Evolutionary conservation across 805 yeast genomes (phyloP).

Genomic region (Barnettozyma populi): DNA sequence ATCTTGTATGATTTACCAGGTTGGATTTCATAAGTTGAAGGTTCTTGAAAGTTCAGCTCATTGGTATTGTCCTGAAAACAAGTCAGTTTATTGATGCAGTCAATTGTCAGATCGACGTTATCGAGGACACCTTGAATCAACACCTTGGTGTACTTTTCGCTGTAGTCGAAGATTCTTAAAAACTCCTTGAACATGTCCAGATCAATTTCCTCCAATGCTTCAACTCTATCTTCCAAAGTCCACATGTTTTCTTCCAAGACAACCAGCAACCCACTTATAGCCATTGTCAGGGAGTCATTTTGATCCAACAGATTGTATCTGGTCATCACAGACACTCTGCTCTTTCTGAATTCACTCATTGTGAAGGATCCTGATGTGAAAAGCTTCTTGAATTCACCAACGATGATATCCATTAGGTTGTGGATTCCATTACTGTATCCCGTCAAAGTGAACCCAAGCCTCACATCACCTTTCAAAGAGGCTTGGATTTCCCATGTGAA

Average conservation of each 20-base stretch:
- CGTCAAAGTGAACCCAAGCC: constrained; percentile 44
- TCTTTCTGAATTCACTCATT: constrained; percentile 37
- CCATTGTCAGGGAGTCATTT: constrained; percentile 41
- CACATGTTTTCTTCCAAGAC: constrained; percentile 53
- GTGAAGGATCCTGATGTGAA: constrained; percentile 11
- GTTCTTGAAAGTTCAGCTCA: constrained; percentile 15
- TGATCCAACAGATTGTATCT: constrained; percentile 40
- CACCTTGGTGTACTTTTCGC: constrained; percentile 32
- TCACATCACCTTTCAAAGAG: constrained; percentile 47
- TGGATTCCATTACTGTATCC: constrained; percentile 45
- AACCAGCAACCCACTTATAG: constrained; percentile 44
- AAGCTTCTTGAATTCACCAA: constrained; percentile 27
- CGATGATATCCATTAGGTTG: constrained; percentile 30
- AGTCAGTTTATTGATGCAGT: constrained; percentile 24
- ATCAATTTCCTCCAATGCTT: constrained; percentile 48
- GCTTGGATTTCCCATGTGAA: constrained; percentile 54
- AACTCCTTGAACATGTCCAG: constrained; percentile 29
- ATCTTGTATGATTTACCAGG: constrained; percentile 32
- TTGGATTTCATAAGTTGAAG: constrained; percentile 36
- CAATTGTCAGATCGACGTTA: constrained; percentile 20
- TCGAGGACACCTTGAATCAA: constrained; percentile 48
- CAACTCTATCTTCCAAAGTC: constrained; percentile 48
- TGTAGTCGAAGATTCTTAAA: constrained; percentile 24
- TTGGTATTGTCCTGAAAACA: constrained; percentile 19
- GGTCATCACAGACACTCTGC: constrained; percentile 42